Evolutionary conservation across 164 flowering plant species (phyloP).

Genomic region (Stephania yunnanensis): DNA sequence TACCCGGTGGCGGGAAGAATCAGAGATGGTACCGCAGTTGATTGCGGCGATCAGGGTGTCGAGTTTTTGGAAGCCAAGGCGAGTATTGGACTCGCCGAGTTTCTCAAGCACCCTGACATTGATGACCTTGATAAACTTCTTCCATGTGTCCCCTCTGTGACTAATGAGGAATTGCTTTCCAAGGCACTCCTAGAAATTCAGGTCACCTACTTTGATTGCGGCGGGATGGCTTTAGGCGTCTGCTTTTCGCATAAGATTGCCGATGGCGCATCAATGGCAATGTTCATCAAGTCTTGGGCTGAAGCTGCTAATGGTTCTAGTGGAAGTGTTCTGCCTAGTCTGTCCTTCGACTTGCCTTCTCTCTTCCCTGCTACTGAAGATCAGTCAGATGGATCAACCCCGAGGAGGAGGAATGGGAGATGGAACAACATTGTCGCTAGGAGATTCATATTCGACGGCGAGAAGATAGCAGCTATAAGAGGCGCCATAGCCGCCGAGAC

Average conservation of each 20-base stretch:
- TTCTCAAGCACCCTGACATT: neutral
- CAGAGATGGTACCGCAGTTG: neutral
- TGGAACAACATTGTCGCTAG: neutral
- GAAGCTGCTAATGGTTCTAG: neutral
- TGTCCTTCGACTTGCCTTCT: neutral
- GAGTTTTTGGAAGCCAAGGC: neutral
- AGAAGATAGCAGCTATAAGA: slow-evolving; percentile 1
- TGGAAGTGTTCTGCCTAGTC: neutral
- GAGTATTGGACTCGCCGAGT: neutral
- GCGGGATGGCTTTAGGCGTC: neutral
- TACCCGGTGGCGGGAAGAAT: slow-evolving; percentile 1
- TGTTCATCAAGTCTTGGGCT: neutral
- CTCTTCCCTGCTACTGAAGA: neutral
- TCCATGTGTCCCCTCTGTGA: neutral
- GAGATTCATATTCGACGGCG: neutral
- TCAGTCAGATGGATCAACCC: neutral
- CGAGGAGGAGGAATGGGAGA: neutral
- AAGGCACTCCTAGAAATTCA: neutral
- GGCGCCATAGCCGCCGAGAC: neutral
- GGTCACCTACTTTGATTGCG: neutral
- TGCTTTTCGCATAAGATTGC: slow-evolving; percentile 1
- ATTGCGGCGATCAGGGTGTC: neutral
- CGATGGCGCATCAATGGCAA: neutral
- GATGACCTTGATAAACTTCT: neutral
- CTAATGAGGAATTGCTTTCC: neutral